Conservation (phyloP, 768 basidiomycete species). For the Pleurotus platypus region DNA sequence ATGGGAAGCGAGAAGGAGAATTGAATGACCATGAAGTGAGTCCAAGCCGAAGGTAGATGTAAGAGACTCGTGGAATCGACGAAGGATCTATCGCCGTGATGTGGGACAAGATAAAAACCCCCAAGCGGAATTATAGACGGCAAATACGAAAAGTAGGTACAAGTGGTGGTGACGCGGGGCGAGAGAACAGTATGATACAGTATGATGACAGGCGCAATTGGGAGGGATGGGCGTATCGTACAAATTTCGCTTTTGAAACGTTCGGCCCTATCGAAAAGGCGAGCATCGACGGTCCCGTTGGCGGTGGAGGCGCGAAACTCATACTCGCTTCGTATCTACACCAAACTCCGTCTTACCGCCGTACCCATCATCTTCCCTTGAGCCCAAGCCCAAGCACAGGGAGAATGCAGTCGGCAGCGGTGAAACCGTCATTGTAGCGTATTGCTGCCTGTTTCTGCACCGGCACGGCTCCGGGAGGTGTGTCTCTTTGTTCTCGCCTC, state of each 20-base stretch:
- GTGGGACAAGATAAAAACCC: too few species aligned
- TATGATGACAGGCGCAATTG: neutral
- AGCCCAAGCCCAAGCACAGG: neutral
- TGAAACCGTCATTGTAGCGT: neutral
- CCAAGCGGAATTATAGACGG: neutral
- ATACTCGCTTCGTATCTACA: slow-evolving; percentile 24
- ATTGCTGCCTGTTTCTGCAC: neutral
- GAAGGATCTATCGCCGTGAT: too few species aligned
- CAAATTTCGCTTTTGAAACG: neutral
- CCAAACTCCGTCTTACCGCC: slow-evolving; percentile 13
- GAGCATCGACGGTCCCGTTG: neutral
- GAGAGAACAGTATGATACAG: neutral
- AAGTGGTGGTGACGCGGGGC: neutral
- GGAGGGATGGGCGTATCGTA: neutral
- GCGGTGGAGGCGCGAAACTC: neutral
- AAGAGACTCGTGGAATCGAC: too few species aligned
- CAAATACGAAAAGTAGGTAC: neutral
- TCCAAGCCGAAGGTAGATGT: too few species aligned
- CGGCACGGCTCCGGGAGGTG: too few species aligned
- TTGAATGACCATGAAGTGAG: too few species aligned
- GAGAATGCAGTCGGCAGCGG: slow-evolving; percentile 11
- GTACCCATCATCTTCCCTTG: slow-evolving; percentile 3
- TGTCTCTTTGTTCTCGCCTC: slow-evolving; percentile 5
- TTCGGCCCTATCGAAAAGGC: too few species aligned
- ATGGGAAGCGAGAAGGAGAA: too few species aligned